Evolutionary conservation across 2,329 filamentous ascomycete species (phyloP).

Genomic region (Alternaria longipes): DNA sequence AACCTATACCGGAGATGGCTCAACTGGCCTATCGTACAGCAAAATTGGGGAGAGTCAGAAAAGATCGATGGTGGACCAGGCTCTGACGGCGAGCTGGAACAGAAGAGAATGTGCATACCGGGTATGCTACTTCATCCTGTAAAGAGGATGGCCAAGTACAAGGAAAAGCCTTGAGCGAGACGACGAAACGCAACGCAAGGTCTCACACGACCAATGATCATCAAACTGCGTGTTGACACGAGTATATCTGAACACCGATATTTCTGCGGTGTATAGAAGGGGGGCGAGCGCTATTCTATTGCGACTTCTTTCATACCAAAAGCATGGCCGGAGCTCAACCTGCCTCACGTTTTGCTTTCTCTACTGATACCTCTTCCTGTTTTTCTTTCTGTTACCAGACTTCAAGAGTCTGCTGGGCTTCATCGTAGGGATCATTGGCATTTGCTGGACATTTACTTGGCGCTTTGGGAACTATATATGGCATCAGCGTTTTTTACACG

Average conservation of each 20-base stretch:
- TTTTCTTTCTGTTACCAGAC: not conserved
- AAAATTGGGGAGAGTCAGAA: constrained; percentile 81
- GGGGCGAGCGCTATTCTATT: not conserved
- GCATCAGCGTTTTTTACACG: constrained; percentile 1
- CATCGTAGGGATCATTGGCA: not conserved
- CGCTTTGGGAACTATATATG: not conserved
- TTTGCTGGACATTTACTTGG: constrained; percentile 3
- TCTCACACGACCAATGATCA: not conserved
- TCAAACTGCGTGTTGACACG: constrained; percentile 2
- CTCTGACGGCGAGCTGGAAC: constrained; percentile 61
- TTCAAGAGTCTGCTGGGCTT: not conserved
- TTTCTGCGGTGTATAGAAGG: not conserved
- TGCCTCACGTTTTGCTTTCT: not conserved
- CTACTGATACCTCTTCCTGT: not conserved
- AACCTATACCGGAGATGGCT: constrained; percentile 88
- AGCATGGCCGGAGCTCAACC: constrained; percentile 2
- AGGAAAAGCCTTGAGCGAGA: constrained; percentile 23
- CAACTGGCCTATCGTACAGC: constrained; percentile 79
- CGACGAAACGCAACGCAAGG: constrained; percentile 4
- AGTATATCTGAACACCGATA: not conserved
- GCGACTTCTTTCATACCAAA: not conserved
- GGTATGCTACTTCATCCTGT: constrained; percentile 90
- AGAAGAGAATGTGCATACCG: constrained; percentile 85
- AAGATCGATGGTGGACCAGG: constrained; percentile 55
- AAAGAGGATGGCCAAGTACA: constrained; percentile 65